A percentile compares a stretch with the other conserved stretches of the same genome.
Evolutionary conservation across 495 filamentous ascomycete species (phyloP).

Genomic region (Neurospora sp.): DNA sequence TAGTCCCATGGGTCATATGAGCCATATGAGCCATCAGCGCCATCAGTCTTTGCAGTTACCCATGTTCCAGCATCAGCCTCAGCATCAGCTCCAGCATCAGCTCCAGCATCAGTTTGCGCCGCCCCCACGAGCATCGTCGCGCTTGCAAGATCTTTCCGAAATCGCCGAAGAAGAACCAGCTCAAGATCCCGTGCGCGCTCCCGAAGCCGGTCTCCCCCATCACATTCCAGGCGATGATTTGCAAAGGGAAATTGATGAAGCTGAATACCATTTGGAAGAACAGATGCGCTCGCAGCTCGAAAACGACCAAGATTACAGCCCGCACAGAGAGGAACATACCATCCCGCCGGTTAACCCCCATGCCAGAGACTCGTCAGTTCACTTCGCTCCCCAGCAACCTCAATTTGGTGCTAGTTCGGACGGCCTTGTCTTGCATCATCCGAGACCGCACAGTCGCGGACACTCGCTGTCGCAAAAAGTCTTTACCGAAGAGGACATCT

Average conservation of each 20-base stretch:
- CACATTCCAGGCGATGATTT: constrained; percentile 47
- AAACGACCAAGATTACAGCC: constrained; percentile 52
- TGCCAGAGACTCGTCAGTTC: constrained; percentile 29
- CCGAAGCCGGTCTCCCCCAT: constrained; percentile 32
- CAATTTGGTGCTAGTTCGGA: constrained; percentile 36
- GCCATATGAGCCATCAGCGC: constrained; percentile 41
- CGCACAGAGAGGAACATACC: constrained; percentile 37
- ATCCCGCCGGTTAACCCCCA: constrained; percentile 19
- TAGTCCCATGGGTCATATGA: background rate
- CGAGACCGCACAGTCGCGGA: constrained; percentile 50
- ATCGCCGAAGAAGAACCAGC: constrained; percentile 41
- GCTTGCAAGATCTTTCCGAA: constrained; percentile 44
- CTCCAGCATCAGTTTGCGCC: constrained; percentile 13
- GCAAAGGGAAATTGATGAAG: constrained; percentile 76
- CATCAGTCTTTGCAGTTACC: constrained; percentile 52
- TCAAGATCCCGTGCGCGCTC: constrained; percentile 39
- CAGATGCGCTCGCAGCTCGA: constrained; percentile 62
- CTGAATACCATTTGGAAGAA: constrained; percentile 73
- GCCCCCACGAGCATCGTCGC: constrained; percentile 44
- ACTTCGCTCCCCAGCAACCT: constrained; percentile 28
- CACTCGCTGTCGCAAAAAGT: constrained; percentile 47
- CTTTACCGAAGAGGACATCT: constrained; percentile 36
- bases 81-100: constrained; percentile 39
- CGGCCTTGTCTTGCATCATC: constrained; percentile 46
- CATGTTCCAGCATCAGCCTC: constrained; percentile 41